Percentiles rank a stretch among this genome's conserved stretches.
phyloP scores from a whole-genome alignment of 805 yeast species.

The Ogataea nonfermentans region DNA sequence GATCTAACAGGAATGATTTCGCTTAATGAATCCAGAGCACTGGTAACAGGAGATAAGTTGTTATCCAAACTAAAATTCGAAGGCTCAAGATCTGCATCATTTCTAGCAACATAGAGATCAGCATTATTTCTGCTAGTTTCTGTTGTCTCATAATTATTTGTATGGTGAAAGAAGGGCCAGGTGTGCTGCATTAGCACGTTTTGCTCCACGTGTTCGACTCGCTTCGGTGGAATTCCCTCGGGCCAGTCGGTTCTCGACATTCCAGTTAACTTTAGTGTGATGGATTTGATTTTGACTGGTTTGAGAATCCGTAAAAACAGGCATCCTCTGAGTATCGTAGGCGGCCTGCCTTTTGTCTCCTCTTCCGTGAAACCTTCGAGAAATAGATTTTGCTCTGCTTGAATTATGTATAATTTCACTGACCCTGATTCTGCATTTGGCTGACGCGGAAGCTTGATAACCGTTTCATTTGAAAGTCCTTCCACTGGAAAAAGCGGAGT shows the following conservation, averaged over 20 bases:
- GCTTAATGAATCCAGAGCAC: conserved; percentile 18
- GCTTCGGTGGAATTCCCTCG: conserved; percentile 94
- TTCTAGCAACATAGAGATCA: conserved; percentile 39
- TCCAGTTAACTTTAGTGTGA: conserved; percentile 65
- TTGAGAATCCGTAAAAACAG: conserved; percentile 66
- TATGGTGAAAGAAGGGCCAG: conserved; percentile 79
- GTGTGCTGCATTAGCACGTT: conserved; percentile 70
- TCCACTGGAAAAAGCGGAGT: conserved; percentile 51
- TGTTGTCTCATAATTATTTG: conserved; percentile 28
- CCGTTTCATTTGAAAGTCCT: conserved; percentile 35
- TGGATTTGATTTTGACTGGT: conserved; percentile 65
- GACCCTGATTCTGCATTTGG: conserved; percentile 64
- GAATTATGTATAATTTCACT: conserved; percentile 64
- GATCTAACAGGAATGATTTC: conserved; percentile 27
- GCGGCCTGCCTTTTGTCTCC: conserved; percentile 66
- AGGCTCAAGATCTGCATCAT: conserved; percentile 32
- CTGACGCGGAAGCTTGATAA: conserved; percentile 50
- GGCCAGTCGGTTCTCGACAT: conserved; percentile 89
- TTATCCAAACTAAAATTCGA: conserved; percentile 37
- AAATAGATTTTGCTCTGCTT: conserved; percentile 78
- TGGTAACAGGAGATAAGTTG: conserved; percentile 30
- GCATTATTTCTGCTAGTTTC: conserved; percentile 45
- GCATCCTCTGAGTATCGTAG: conserved; percentile 80
- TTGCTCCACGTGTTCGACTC: conserved; percentile 60
- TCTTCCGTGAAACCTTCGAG: conserved; percentile 75